These are phyloP conservation scores for Pleurotus pulmonarius DNA, from an alignment of 768 basidiomycete genomes.

Conservation along the genomic window DNA sequence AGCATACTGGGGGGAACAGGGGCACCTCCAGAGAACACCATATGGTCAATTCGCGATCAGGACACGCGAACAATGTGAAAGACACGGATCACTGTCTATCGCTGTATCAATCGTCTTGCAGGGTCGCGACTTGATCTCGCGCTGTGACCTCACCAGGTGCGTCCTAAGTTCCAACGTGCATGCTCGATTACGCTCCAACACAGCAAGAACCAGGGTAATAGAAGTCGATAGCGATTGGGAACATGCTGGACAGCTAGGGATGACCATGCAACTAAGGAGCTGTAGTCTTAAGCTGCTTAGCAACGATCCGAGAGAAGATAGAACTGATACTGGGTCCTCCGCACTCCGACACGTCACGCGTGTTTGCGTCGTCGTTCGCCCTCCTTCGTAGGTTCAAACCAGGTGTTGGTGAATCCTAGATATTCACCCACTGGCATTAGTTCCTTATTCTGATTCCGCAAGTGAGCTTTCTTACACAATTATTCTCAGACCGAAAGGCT, in stretches of 20 bases:
- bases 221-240: neutral
- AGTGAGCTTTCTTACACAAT: conserved; percentile 29
- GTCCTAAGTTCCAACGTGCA: no score
- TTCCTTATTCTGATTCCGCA: no score
- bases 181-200: neutral
- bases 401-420: neutral
- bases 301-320: neutral
- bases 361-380: neutral
- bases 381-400: neutral
- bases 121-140: neutral
- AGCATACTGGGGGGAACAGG: neutral
- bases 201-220: neutral
- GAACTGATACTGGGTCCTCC: neutral
- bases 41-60: conserved; percentile 2
- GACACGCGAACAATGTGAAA: conserved; percentile 1
- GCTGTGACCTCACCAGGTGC: neutral
- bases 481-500: conserved; percentile 37
- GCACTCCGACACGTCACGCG: neutral
- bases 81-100: conserved; percentile 3
- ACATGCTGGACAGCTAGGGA: neutral
- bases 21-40: neutral
- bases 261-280: conserved; percentile 2
- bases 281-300: neutral
- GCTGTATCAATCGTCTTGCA: neutral
- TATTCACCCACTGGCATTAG: neutral